A percentile compares a stretch with the other conserved stretches of the same genome.
These are phyloP conservation scores for Lithohypha guttulata DNA, from an alignment of 2,329 filamentous ascomycete genomes.

Conservation along the genomic window DNA sequence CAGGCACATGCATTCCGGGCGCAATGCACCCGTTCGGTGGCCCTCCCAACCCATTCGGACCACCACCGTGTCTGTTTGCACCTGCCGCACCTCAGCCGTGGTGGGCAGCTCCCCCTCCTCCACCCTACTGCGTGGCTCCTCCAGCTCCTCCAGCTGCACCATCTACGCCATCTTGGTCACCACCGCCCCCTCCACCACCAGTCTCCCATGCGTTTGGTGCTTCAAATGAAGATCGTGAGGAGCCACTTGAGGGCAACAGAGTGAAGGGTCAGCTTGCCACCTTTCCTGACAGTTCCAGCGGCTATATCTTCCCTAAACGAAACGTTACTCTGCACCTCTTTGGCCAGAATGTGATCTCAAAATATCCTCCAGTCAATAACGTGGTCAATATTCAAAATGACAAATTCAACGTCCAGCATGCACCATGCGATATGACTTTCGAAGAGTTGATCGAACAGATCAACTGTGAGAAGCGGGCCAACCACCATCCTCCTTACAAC, in stretches of 20 bases:
- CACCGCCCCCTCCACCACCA: conserved; percentile 11
- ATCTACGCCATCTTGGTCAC: conserved; percentile 2
- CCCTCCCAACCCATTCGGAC: background rate
- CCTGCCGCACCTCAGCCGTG: background rate
- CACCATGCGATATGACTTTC: conserved; percentile 44
- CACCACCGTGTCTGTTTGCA: background rate
- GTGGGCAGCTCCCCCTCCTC: conserved; percentile 2
- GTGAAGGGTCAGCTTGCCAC: conserved; percentile 17
- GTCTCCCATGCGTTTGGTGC: conserved; percentile 12
- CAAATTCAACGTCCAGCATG: conserved; percentile 41
- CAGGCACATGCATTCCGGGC: conserved; percentile 4
- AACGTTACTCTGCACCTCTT: conserved; percentile 27
- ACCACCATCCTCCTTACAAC: conserved; percentile 7
- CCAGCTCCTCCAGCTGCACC: conserved; percentile 9
- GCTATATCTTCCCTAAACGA: conserved; percentile 14
- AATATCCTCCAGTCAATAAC: conserved; percentile 11
- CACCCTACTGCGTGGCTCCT: conserved; percentile 6
- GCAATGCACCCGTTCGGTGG: conserved; percentile 6
- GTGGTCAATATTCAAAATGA: conserved; percentile 24
- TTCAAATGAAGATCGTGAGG: conserved; percentile 12
- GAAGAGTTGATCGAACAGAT: conserved; percentile 49
- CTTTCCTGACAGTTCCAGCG: conserved; percentile 13
- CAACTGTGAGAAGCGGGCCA: conserved; percentile 41
- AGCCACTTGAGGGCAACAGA: conserved; percentile 18
- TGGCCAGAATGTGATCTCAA: conserved; percentile 25